phyloP scores from a whole-genome alignment of 2,329 filamentous ascomycete genomes.

The Salinomyces thailandicus region DNA sequence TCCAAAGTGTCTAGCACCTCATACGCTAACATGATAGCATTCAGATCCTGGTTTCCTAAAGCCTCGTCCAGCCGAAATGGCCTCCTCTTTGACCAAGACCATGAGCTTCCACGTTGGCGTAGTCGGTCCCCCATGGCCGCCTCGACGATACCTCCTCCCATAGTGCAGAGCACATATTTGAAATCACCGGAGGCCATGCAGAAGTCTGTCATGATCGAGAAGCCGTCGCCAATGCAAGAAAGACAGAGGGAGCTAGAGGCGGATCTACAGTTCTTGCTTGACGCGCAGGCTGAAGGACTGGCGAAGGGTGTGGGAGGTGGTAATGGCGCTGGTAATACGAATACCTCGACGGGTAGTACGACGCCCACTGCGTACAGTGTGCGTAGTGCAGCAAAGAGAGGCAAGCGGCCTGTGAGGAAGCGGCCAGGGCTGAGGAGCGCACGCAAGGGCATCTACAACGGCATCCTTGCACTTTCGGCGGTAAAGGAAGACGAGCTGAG shows the following conservation, averaged over 20 bases:
- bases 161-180: slow-evolving; percentile 23
- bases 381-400: slow-evolving; percentile 23
- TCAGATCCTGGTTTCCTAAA: slow-evolving; percentile 21
- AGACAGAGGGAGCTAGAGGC: slow-evolving; percentile 45
- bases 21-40: slow-evolving; percentile 13
- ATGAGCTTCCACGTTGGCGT: slow-evolving; percentile 26
- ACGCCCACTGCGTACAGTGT: slow-evolving; percentile 37
- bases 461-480: slow-evolving; percentile 53
- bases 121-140: slow-evolving; percentile 23
- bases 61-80: slow-evolving; percentile 15
- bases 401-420: slow-evolving; percentile 43
- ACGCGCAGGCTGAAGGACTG: slow-evolving; percentile 51
- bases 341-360: slow-evolving; percentile 38
- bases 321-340: slow-evolving; percentile 30
- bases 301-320: slow-evolving; percentile 36
- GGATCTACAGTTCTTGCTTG: slow-evolving; percentile 48
- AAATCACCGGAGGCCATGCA: slow-evolving; percentile 8
- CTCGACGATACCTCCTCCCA: slow-evolving; percentile 27
- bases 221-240: slow-evolving; percentile 28
- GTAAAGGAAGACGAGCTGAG: slow-evolving; percentile 60
- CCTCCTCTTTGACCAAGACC: slow-evolving; percentile 13
- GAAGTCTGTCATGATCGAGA: slow-evolving; percentile 35
- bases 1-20: too few species aligned
- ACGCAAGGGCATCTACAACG: slow-evolving; percentile 52
- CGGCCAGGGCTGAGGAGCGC: slow-evolving; percentile 51